Base-by-base conservation (phyloP, 2,329 filamentous ascomycete species). In the Colletotrichum zoysiae region DNA sequence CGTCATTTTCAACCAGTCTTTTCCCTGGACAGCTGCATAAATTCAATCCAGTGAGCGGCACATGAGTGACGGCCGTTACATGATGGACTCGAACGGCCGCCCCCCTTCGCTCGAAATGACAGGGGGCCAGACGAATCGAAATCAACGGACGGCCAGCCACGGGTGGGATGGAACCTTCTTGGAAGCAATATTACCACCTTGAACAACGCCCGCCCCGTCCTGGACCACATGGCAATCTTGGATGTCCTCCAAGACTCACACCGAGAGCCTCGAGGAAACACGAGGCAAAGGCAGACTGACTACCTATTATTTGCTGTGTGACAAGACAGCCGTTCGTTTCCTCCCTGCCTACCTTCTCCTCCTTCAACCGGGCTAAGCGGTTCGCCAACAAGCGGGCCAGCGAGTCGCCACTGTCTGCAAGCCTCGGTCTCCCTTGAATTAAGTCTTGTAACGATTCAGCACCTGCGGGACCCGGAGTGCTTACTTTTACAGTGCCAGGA, bases 181-280 rank as follows among this genome's bases (percentile, higher is more conserved):
- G 55, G 70, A 73, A 73, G 48, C 67, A 73, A 71, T 73, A 57
- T 70, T 70, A 55, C 70, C 58, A 70, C 67, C 70, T 62, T 57
- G 33, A 23, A 65, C 46, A 12, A 51, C 55, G 57, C 42, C 68
- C 12, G 55, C 66, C 57, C 60, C 62, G 26, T 66, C 60, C 48
- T 61, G 70, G 58, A 70, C 67, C 60, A 70, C 70, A 73, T 70
- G 67, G 70, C 70, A 73, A 70, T 70, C 38, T 71, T 30, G 46
- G 33, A 57, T 53, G 30, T 51, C 60, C 60, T 44, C 67, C 67
- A 61, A 48, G 64, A 72, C 59, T 50, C 33, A 70, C 30, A 42
- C 40, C 38, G 23, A 23, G 35, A 57, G 35, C 14, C 40, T 18
- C 18, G 26, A 51, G 30, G 5, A 42, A 65, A 59, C 60, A 40